Base-by-base conservation (phyloP, 768 basidiomycete species). In the Trametes cingulata region DNA sequence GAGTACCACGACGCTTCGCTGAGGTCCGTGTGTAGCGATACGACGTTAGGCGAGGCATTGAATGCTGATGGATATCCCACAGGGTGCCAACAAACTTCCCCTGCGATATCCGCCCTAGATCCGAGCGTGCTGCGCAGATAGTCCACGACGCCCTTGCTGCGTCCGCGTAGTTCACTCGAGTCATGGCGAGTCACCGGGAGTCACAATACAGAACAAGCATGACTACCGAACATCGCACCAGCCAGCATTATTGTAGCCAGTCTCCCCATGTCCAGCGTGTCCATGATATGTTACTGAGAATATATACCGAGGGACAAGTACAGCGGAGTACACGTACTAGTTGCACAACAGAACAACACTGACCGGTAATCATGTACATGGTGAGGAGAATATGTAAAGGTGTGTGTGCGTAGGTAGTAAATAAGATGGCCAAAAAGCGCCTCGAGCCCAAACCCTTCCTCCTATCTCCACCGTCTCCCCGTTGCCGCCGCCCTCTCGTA, bases 51-150 rank as follows among this genome's bases (percentile, higher is more conserved):
- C 37, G 40, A 15, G n/a, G n/a, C n/a, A n/a, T n/a, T n/a, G n/a
- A n/a, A n/a, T n/a, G n/a, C n/a, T n/a, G n/a, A n/a, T n/a, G n/a
- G n/a, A n/a, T n/a, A n/a, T n/a, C n/a, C n/a, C n/a, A n/a, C 48
- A 82, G 82, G 65, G 75, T 68, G 13, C 82, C 82, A 6, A 75
- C 74, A 53, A 69, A 72, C 12, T 84, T 84, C 71, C 65, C 74
- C 48, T 82, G 78, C 67, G 76, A 78, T 49, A 79, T 84, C 35
- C 73, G 77, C 33, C 82, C 81, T 4, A 72, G 83, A 51, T 82
- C 80, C 2, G 80, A 80, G 37, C 56, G 50, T 48, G 48, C 58
- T 1, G 25, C 52, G 1, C 8, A 46, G 57, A 35, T 62, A 1
- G 29, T 62, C 24, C 52, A 49, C 7, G 56, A 62, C 33, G 58